Evolutionary conservation across 1,139 yeast genomes (phyloP).

Genomic region (Chernovozyma sophiae-reginae): DNA sequence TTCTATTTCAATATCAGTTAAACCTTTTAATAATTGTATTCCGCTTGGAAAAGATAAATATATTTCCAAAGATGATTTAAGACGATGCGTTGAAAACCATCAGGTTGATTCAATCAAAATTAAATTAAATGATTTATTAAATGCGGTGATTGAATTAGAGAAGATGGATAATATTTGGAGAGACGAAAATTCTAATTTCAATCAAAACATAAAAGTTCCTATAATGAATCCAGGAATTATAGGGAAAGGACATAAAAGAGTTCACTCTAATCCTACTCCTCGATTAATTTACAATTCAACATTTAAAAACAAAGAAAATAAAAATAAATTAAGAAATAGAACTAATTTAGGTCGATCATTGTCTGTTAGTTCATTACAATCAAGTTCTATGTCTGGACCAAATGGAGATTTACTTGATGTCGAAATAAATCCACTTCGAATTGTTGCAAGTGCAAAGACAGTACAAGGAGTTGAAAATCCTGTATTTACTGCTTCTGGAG

Average conservation of each 20-base stretch:
- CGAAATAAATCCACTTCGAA: constrained; percentile 3
- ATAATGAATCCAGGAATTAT: neutral
- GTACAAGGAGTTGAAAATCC: constrained; percentile 5
- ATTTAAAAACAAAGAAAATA: too few species aligned
- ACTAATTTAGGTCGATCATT: neutral
- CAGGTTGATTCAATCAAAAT: neutral
- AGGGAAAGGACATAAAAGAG: neutral
- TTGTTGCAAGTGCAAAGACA: constrained; percentile 3
- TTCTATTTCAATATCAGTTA: neutral
- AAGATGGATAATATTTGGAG: neutral
- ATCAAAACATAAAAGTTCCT: neutral
- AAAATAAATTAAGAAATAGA: too few species aligned
- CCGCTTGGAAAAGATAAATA: neutral
- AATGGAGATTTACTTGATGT: constrained; percentile 4
- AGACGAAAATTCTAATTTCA: neutral
- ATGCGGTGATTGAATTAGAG: neutral
- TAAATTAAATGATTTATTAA: neutral
- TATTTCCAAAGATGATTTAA: neutral
- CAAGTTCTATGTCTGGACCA: neutral
- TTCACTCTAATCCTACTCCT: neutral
- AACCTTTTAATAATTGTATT: neutral
- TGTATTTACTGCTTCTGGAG: constrained; percentile 9
- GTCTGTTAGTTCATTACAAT: neutral
- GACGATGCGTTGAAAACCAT: neutral
- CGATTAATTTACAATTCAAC: neutral